A percentile compares a stretch with the other conserved stretches of the same genome.
These are phyloP conservation scores for Entomortierella parvispora DNA, from an alignment of 192 early-diverging fungal genomes.

Conservation along the genomic window DNA sequence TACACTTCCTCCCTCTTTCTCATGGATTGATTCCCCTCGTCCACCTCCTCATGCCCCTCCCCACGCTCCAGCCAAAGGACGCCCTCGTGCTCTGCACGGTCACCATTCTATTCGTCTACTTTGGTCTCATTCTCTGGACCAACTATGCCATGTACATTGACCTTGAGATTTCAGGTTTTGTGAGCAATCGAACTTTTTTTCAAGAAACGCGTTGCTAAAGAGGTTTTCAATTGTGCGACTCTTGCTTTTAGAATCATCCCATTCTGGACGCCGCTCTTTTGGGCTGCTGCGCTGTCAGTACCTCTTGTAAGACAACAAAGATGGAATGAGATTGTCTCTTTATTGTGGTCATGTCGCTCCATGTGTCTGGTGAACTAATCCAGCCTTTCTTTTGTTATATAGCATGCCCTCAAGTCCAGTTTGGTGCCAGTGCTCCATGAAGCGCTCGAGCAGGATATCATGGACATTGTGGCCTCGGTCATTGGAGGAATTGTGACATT, in stretches of 20 bases:
- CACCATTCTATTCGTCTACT: conserved; percentile 34
- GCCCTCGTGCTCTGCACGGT: conserved; percentile 44
- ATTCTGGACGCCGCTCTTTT: conserved; percentile 48
- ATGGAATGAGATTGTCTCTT: too few relatives aligned
- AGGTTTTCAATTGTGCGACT: neutral
- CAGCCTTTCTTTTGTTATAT: neutral
- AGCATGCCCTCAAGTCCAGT: conserved; percentile 36
- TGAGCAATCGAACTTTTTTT: neutral
- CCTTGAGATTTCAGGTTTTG: too few relatives aligned
- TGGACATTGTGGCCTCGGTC: conserved; percentile 19
- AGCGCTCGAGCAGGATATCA: conserved; percentile 35
- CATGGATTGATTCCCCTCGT: too few relatives aligned
- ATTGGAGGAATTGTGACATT: conserved; percentile 17
- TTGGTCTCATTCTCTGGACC: conserved; percentile 24
- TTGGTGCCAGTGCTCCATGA: conserved; percentile 14
- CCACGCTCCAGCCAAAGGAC: conserved; percentile 32
- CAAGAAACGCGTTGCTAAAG: neutral
- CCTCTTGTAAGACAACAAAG: conserved; percentile 33
- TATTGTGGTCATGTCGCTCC: too few relatives aligned
- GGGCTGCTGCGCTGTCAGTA: conserved; percentile 43
- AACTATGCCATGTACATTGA: conserved; percentile 48
- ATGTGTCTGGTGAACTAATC: too few relatives aligned
- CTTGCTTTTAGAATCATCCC: conserved; percentile 23
- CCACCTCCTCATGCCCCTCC: conserved; percentile 3
- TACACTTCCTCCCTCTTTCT: too few relatives aligned